Conservation (phyloP, 352 stramenopile species). For the Stramenopiles sp. region DNA sequence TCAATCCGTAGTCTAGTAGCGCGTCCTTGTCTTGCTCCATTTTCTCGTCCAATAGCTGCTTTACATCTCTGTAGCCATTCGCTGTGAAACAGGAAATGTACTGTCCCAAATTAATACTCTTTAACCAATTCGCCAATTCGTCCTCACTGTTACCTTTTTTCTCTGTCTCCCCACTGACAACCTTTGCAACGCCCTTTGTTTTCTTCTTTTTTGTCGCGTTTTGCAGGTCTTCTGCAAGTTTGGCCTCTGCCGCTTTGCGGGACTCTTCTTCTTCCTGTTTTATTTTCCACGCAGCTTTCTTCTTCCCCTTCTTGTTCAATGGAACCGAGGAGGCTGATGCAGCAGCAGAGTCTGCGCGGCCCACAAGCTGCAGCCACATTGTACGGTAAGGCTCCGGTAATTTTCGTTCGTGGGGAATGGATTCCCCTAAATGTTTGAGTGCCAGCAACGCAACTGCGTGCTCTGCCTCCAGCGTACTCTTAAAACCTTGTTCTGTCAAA, state of each 20-base stretch:
- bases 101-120: too few species aligned
- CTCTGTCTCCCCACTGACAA: not conserved
- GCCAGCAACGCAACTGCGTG: conserved; percentile 74
- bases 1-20: not conserved
- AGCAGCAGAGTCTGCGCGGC: not conserved
- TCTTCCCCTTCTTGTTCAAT: conserved; percentile 1
- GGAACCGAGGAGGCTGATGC: not conserved
- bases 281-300: conserved; percentile 10
- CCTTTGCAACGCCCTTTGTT: not conserved
- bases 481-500: conserved; percentile 14
- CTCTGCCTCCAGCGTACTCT: conserved; percentile 44
- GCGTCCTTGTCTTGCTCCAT: not conserved
- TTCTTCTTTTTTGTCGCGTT: not conserved
- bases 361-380: conserved; percentile 47
- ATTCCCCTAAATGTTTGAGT: conserved; percentile 73
- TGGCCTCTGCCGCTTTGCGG: not conserved
- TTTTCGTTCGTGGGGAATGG: conserved; percentile 74
- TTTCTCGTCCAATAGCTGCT: not conserved
- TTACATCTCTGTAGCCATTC: not conserved
- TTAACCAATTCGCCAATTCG: too few species aligned
- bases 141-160: not conserved
- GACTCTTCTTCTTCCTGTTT: not conserved
- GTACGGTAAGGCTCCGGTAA: conserved; percentile 83
- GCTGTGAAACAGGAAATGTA: not conserved
- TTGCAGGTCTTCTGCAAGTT: not conserved